Evolutionary conservation across 1,284 basidiomycete genomes (phyloP).

Genomic region (Fomes fomentarius): DNA sequence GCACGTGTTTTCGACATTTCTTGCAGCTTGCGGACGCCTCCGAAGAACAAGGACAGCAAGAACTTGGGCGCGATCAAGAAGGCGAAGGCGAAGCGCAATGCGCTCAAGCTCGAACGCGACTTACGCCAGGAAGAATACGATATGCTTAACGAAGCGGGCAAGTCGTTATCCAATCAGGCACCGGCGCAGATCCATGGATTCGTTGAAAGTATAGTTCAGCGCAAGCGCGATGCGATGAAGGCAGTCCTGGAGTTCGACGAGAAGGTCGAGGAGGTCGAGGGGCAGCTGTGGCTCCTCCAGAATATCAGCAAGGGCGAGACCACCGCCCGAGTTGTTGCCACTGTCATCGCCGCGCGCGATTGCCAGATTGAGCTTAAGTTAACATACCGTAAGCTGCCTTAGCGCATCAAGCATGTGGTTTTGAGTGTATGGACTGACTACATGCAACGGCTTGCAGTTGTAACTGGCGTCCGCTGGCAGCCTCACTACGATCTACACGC

Average conservation of each 20-base stretch:
- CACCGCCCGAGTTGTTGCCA: slow-evolving; percentile 40
- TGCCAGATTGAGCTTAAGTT: slow-evolving; percentile 40
- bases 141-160: slow-evolving; percentile 43
- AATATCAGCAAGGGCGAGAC: slow-evolving; percentile 39
- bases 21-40: slow-evolving; percentile 37
- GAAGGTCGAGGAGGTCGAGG: slow-evolving; percentile 39
- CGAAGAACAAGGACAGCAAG: slow-evolving; percentile 25
- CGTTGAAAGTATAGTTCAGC: slow-evolving; percentile 44
- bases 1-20: slow-evolving; percentile 54
- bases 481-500: slow-evolving; percentile 63
- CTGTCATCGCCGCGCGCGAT: slow-evolving; percentile 41
- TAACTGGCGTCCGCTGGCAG: slow-evolving; percentile 52
- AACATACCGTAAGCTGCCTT: neutral
- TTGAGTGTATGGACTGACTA: neutral
- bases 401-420: no score
- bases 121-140: slow-evolving; percentile 43
- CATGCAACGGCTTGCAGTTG: slow-evolving; percentile 42
- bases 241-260: slow-evolving; percentile 43
- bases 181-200: slow-evolving; percentile 35
- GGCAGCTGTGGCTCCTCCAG: slow-evolving; percentile 26
- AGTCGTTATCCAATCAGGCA: slow-evolving; percentile 26
- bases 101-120: slow-evolving; percentile 40
- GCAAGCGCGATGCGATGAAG: slow-evolving; percentile 39
- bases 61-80: slow-evolving; percentile 36
- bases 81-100: slow-evolving; percentile 37